Conservation (phyloP, 2,329 filamentous ascomycete genomes). For the Huntiella abstrusa region DNA sequence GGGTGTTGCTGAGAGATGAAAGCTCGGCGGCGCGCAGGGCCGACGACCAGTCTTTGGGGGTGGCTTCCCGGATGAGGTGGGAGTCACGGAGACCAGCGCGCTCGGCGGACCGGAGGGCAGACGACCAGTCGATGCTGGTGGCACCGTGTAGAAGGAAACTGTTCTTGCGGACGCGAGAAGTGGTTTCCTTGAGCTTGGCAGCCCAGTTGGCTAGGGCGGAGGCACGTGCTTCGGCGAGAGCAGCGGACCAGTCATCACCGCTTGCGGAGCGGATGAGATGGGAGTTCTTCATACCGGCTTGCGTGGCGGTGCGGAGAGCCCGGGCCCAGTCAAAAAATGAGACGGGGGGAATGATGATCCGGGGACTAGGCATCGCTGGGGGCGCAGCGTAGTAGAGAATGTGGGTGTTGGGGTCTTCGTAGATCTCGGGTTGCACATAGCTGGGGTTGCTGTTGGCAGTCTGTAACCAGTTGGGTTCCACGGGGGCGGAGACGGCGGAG, state of each 20-base stretch:
- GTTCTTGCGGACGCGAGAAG: slow-evolving; percentile 1
- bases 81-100: slow-evolving; percentile 11
- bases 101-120: slow-evolving; percentile 21
- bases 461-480: no score
- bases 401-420: not conserved
- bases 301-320: slow-evolving; percentile 18
- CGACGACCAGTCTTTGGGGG: slow-evolving; percentile 11
- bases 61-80: slow-evolving; percentile 13
- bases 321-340: slow-evolving; percentile 20
- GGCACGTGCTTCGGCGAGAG: slow-evolving; percentile 3
- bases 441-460: no score
- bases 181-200: slow-evolving; percentile 6
- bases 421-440: not conserved
- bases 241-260: slow-evolving; percentile 9
- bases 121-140: slow-evolving; percentile 20
- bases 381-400: not conserved
- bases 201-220: slow-evolving; percentile 7
- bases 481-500: no score
- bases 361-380: not conserved
- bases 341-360: slow-evolving; percentile 10
- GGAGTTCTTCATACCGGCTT: slow-evolving; percentile 1
- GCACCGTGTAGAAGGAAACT: slow-evolving; percentile 13
- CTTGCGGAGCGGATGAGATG: not conserved
- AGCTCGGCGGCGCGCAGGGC: slow-evolving; percentile 14
- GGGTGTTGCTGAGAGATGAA: slow-evolving; percentile 11